A percentile compares a stretch with the other conserved stretches of the same genome.
phyloP scores from a whole-genome alignment of 1,284 basidiomycete species.

The Ceratobasidium sp. region DNA sequence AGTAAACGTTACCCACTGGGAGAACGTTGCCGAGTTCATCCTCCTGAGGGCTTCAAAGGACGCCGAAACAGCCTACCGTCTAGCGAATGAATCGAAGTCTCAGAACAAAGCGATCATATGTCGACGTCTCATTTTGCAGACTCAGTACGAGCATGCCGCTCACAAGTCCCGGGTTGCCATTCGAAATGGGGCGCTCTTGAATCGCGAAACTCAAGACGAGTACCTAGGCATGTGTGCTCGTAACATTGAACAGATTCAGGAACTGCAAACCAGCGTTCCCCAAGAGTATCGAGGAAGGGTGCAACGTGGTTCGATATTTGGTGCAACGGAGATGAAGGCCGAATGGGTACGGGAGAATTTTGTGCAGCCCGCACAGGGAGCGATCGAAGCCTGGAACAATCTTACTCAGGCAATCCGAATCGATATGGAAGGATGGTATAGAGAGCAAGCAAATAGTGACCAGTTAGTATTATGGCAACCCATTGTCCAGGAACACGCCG shows the following conservation, averaged over 20 bases:
- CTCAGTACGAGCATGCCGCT: slow-evolving; percentile 50
- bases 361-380: too few species aligned
- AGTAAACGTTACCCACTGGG: neutral
- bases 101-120: slow-evolving; percentile 54
- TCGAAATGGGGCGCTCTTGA: slow-evolving; percentile 38
- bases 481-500: too few species aligned
- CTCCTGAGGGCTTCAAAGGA: slow-evolving; percentile 55
- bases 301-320: too few species aligned
- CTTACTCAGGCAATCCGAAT: too few species aligned
- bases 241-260: slow-evolving; percentile 3
- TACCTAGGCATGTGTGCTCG: slow-evolving; percentile 41
- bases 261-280: slow-evolving; percentile 37
- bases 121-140: slow-evolving; percentile 52
- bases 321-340: too few species aligned
- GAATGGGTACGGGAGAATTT: slow-evolving; percentile 24
- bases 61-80: slow-evolving; percentile 52
- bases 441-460: too few species aligned
- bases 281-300: slow-evolving; percentile 45
- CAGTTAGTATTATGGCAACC: too few species aligned
- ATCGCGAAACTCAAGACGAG: slow-evolving; percentile 35
- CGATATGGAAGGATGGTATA: too few species aligned
- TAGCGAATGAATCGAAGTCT: slow-evolving; percentile 51
- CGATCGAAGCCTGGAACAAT: too few species aligned
- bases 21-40: slow-evolving; percentile 53
- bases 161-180: slow-evolving; percentile 13